phyloP scores from a whole-genome alignment of 225 moss, liverwort and hornwort species.

The Pseudisothecium myosuroides region DNA sequence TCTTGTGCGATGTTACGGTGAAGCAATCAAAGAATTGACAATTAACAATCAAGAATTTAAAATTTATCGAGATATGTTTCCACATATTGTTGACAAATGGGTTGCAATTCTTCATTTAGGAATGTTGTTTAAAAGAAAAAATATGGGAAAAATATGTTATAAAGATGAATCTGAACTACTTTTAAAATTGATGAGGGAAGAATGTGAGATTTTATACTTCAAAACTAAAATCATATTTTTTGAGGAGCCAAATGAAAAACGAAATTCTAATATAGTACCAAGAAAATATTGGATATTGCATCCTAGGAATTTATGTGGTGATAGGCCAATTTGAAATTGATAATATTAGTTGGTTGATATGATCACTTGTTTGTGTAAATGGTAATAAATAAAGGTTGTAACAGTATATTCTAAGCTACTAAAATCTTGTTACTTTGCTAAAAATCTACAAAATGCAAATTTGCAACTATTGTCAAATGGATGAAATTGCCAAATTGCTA shows the following conservation, averaged over 20 bases:
- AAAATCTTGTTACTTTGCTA: neutral
- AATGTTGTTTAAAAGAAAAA: constrained; percentile 12
- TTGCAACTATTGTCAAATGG: neutral
- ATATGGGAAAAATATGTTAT: constrained; percentile 7
- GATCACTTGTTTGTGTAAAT: neutral
- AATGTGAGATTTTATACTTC: constrained; percentile 18
- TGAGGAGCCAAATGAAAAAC: neutral
- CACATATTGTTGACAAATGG: constrained; percentile 27
- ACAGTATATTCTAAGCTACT: no score
- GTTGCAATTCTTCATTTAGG: constrained; percentile 24
- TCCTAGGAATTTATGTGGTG: neutral
- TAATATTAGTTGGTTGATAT: neutral
- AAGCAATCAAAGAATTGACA: neutral
- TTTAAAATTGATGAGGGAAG: constrained; percentile 11
- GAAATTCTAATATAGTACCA: neutral
- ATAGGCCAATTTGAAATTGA: neutral
- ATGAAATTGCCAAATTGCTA: neutral
- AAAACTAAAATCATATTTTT: constrained; percentile 19
- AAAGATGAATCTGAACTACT: neutral
- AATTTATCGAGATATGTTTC: neutral
- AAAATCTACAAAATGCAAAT: rapidly evolving
- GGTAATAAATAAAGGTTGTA: neutral
- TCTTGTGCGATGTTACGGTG: neutral
- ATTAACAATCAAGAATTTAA: constrained; percentile 1
- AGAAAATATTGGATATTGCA: neutral